phyloP scores from a whole-genome alignment of 495 filamentous ascomycete species.

The Hypoxylon rickii region DNA sequence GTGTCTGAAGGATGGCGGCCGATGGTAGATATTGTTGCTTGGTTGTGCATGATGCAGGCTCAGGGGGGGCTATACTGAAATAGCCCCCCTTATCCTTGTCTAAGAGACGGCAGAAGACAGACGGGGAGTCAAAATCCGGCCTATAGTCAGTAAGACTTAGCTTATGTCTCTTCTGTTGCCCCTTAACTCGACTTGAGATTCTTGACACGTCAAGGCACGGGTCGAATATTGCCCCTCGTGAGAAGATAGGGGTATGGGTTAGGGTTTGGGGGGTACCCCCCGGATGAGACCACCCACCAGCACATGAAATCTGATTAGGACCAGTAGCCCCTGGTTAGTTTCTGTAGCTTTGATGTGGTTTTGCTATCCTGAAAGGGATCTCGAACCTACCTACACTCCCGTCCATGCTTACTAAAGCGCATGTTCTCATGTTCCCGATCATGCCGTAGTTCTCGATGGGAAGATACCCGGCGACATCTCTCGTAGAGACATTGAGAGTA shows the following conservation, averaged over 20 bases:
- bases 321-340: constrained; percentile 6
- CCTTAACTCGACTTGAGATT: too few relatives aligned
- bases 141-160: constrained; percentile 40
- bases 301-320: constrained; percentile 68
- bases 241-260: background rate
- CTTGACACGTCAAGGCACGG: too few relatives aligned
- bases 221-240: too few relatives aligned
- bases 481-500: constrained; percentile 36
- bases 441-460: constrained; percentile 77
- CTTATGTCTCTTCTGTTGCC: background rate
- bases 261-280: too few relatives aligned
- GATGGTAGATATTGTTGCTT: constrained; percentile 73
- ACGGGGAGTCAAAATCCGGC: constrained; percentile 71
- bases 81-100: constrained; percentile 73
- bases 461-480: constrained; percentile 52
- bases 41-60: constrained; percentile 56
- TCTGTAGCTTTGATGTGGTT: background rate
- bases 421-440: constrained; percentile 79
- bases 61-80: constrained; percentile 63
- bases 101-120: constrained; percentile 67
- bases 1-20: constrained; percentile 70
- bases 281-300: constrained; percentile 58
- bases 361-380: background rate
- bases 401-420: constrained; percentile 70
- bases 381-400: constrained; percentile 56